Evolutionary conservation across 1,284 basidiomycete species (phyloP).

Genomic region (Marasmius sp.): DNA sequence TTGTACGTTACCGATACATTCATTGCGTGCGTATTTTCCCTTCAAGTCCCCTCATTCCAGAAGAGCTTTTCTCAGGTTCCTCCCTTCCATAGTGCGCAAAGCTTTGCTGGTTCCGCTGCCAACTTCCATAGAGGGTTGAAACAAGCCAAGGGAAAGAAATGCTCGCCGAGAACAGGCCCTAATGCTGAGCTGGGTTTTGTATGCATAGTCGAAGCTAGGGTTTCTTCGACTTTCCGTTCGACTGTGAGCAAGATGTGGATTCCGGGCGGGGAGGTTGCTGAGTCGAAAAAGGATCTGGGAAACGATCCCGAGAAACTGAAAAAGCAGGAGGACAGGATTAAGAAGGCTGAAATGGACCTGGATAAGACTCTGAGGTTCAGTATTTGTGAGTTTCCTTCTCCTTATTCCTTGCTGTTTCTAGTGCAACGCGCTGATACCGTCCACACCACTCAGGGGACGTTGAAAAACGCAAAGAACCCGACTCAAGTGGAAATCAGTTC

Average conservation of each 20-base stretch:
- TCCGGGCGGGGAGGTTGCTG: not conserved
- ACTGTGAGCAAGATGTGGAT: not conserved
- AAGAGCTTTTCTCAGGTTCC: no score
- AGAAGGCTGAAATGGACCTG: not conserved
- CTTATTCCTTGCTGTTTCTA: no score
- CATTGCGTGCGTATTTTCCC: not conserved
- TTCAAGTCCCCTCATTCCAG: not conserved
- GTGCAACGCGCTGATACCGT: no score
- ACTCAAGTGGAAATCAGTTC: no score
- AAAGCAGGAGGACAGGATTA: not conserved
- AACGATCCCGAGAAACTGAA: not conserved
- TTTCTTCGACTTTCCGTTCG: not conserved
- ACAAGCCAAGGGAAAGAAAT: not conserved
- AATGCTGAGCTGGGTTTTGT: not conserved
- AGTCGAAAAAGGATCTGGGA: not conserved
- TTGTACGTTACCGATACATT: not conserved
- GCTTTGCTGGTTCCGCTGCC: not conserved
- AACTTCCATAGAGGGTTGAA: not conserved
- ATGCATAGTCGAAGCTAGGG: not conserved
- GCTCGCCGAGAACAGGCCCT: not conserved
- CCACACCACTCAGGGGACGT: no score
- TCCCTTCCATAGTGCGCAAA: not conserved
- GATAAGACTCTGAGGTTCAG: not conserved
- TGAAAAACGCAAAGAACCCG: no score
- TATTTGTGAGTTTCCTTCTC: not conserved